Evolutionary conservation across 176 grass and related monocot genomes (phyloP).

Genomic region (Neostapfia colusana): DNA sequence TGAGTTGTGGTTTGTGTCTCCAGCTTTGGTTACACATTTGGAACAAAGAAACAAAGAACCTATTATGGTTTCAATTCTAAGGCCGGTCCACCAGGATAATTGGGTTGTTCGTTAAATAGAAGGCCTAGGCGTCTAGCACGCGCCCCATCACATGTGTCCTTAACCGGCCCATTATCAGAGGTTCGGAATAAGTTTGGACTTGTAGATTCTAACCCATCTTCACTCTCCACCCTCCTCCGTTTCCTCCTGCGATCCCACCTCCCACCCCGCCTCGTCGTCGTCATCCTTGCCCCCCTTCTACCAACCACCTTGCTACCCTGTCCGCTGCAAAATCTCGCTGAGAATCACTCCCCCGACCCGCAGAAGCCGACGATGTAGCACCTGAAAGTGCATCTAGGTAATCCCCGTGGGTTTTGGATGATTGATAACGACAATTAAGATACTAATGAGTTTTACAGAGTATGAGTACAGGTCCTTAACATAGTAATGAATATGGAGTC

Average conservation of each 20-base stretch:
- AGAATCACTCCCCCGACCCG: not conserved
- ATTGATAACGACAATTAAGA: too few species aligned
- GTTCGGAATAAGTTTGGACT: not conserved
- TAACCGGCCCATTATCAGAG: too few species aligned
- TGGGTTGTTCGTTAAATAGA: not conserved
- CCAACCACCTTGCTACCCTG: conserved; percentile 25
- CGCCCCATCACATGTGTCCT: too few species aligned
- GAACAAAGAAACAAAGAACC: too few species aligned
- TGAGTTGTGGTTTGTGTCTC: too few species aligned
- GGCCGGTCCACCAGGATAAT: not conserved
- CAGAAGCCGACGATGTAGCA: conserved; percentile 8
- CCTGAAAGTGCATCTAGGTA: too few species aligned
- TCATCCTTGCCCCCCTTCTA: not conserved
- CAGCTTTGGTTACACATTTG: too few species aligned
- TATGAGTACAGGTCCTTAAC: too few species aligned
- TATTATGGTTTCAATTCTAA: not conserved
- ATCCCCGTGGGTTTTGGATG: too few species aligned
- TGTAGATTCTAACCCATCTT: conserved; percentile 1
- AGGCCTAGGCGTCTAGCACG: not conserved
- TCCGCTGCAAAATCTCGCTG: conserved; percentile 3
- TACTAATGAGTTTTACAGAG: too few species aligned
- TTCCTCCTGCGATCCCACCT: not conserved
- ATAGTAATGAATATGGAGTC: too few species aligned
- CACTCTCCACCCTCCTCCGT: conserved; percentile 27
- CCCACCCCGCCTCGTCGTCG: not conserved